Percentiles rank a stretch among this genome's conserved stretches.
Conservation (phyloP, 495 filamentous ascomycete genomes). For the Penicillium goetzii region DNA sequence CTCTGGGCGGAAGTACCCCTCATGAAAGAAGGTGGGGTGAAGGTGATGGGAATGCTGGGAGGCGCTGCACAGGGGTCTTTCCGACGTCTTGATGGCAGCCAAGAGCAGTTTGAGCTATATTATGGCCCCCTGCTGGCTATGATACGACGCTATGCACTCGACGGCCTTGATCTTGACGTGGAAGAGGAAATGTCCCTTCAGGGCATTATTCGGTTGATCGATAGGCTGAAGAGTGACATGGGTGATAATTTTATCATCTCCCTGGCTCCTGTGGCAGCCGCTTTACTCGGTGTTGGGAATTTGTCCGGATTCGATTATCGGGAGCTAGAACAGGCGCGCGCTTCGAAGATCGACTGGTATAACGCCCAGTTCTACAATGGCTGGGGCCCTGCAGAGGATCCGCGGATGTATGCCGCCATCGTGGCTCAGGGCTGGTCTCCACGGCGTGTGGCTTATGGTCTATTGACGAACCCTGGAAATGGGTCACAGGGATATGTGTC, state of each 20-base stretch:
- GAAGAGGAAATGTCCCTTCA: conserved; percentile 74
- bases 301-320: conserved; percentile 78
- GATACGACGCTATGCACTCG: conserved; percentile 58
- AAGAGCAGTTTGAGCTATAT: conserved; percentile 63
- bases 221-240: conserved; percentile 71
- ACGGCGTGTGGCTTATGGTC: conserved; percentile 68
- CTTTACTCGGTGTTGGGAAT: conserved; percentile 61
- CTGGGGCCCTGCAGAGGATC: conserved; percentile 66
- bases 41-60: conserved; percentile 80
- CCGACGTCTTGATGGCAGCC: conserved; percentile 60
- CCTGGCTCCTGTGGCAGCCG: conserved; percentile 76
- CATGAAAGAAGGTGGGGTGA: conserved; percentile 66
- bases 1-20: conserved; percentile 74
- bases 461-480: conserved; percentile 71
- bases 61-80: conserved; percentile 77
- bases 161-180: conserved; percentile 83
- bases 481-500: conserved; percentile 63
- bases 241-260: conserved; percentile 73
- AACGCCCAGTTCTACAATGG: conserved; percentile 87
- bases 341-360: conserved; percentile 73
- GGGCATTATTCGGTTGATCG: conserved; percentile 73
- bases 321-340: conserved; percentile 64
- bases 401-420: conserved; percentile 65
- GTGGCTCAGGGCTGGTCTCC: conserved; percentile 66
- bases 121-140: conserved; percentile 66